phyloP scores from a whole-genome alignment of 1,284 basidiomycete species.

The Apiotrichum montevideense region DNA sequence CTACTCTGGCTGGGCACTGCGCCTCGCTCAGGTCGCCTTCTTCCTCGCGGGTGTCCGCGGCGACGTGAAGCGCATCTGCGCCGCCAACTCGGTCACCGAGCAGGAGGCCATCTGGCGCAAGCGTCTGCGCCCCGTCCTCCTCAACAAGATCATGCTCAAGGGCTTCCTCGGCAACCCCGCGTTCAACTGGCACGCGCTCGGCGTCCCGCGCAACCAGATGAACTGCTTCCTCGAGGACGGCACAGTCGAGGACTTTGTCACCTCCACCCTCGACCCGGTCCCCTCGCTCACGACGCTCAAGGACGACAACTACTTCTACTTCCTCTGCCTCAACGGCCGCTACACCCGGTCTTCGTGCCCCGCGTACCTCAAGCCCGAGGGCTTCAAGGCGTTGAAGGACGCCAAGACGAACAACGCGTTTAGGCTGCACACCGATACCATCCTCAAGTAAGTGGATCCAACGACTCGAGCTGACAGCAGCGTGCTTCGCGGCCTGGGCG shows the following conservation, averaged over 20 bases:
- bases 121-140: conserved; percentile 58
- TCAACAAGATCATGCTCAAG: conserved; percentile 60
- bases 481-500: conserved; percentile 56
- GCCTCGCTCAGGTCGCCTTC: conserved; percentile 61
- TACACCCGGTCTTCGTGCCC: conserved; percentile 68
- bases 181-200: conserved; percentile 78
- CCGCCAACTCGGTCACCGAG: conserved; percentile 55
- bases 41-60: conserved; percentile 56
- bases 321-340: conserved; percentile 59
- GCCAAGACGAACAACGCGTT: conserved; percentile 57
- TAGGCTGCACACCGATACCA: conserved; percentile 71
- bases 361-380: conserved; percentile 62
- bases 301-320: conserved; percentile 63
- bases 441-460: conserved; percentile 56
- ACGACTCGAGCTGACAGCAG: conserved; percentile 39
- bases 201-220: conserved; percentile 70
- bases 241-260: conserved; percentile 55
- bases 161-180: conserved; percentile 58
- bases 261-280: conserved; percentile 62
- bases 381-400: conserved; percentile 58
- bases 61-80: conserved; percentile 58
- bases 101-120: conserved; percentile 62
- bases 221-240: conserved; percentile 64
- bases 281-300: conserved; percentile 53
- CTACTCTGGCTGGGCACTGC: conserved; percentile 66